Base-by-base conservation (phyloP, 2,329 filamentous ascomycete genomes). In the Microcyclosporella mali region DNA sequence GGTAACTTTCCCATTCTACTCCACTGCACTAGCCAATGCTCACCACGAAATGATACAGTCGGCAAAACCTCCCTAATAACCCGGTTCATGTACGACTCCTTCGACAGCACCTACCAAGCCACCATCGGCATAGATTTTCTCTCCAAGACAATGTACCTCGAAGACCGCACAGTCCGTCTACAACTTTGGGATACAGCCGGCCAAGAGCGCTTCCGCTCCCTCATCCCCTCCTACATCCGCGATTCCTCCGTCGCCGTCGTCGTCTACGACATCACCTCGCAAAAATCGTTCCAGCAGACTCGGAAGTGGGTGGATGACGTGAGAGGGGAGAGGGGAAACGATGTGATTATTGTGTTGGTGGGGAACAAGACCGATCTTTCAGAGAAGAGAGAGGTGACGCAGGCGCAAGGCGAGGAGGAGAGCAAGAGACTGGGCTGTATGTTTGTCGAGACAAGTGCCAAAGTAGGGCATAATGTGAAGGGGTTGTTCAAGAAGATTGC, bases 241-340 rank as follows among this genome's bases (percentile, higher is more conserved):
- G 94, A 98, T 73, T 95, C 88, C 16, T 94, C 85, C 63, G 94
- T 98, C 40, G 94, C 94, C 16, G 94, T 98, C 27, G 94, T 98
- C 27, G 92, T 98, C 48, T 98, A 98, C 71, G 92, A 98, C 68
- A 94, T 98, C 62, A 95, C 56, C 3, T 51, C 45, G 27, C 57
- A 86, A 82, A 95, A 97, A 70, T 94, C 88, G 17, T 98, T 98
- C 74, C 85, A 95, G 66, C 95, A 98, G 70, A 98, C 92, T 41
- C 82, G 89, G 62, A 98, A 98, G 77, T 98, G 94, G 92, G 94
- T 98, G 55, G 92, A 98, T 64, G 92, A 98, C 64, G 92, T 98
- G 45, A 81, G 92, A 50, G 90, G 89, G 39, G 92, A 98, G 73
- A 81, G 92, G 61, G 92, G 92, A 39, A 95, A 94, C 73, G 92